These are phyloP conservation scores for Ustilago curta DNA, from an alignment of 1,284 basidiomycete species.

Conservation along the genomic window DNA sequence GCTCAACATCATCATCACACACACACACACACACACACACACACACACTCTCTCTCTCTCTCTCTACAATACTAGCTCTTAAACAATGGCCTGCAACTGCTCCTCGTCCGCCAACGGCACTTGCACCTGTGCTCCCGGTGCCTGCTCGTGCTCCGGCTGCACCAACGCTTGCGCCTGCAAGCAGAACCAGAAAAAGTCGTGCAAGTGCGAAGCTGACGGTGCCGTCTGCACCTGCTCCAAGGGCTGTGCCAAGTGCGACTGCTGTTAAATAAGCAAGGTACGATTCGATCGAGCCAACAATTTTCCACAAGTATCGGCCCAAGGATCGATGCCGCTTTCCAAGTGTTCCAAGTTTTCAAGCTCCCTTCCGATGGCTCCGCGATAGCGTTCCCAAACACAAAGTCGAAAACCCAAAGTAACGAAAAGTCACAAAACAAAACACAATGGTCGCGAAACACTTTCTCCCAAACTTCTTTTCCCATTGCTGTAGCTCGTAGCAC, in stretches of 20 bases:
- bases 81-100: conserved; percentile 46
- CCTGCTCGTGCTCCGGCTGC: conserved; percentile 45
- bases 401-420: no score
- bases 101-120: conserved; percentile 17
- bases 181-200: conserved; percentile 18
- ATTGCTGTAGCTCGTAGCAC: no score
- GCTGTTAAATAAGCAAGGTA: conserved; percentile 35
- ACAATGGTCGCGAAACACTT: no score
- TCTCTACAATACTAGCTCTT: neutral
- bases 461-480: no score
- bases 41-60: neutral
- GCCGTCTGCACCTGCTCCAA: conserved; percentile 39
- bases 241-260: conserved; percentile 44
- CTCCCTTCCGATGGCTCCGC: no score
- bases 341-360: no score
- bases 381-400: no score
- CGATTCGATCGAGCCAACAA: no score
- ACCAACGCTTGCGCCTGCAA: conserved; percentile 41
- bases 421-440: no score
- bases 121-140: conserved; percentile 36
- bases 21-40: neutral
- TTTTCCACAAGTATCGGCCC: no score
- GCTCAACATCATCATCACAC: neutral
- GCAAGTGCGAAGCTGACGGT: conserved; percentile 48
- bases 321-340: no score